Evolutionary conservation across 2,329 filamentous ascomycete species (phyloP).

Genomic region (Leptosphaerulina australis): DNA sequence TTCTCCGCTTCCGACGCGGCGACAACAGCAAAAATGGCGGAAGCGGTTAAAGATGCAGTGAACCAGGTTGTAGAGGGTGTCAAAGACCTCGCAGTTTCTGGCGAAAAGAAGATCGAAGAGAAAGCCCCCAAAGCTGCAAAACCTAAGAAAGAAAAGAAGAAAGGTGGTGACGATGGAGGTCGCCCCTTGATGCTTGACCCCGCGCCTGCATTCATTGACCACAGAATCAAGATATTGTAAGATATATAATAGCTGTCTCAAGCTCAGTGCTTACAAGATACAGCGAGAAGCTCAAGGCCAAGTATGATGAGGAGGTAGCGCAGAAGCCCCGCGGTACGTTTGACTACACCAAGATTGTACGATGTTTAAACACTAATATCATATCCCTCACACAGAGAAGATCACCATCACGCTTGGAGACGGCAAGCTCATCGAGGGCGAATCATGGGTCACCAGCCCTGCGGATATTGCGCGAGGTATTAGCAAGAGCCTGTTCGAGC

Average conservation of each 20-base stretch:
- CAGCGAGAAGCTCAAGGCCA: constrained; percentile 79
- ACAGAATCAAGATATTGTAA: constrained; percentile 79
- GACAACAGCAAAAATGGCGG: constrained; percentile 51
- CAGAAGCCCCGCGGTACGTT: constrained; percentile 64
- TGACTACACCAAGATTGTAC: not conserved
- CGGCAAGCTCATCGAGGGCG: constrained; percentile 73
- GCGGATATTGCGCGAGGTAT: constrained; percentile 77
- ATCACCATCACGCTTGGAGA: constrained; percentile 77
- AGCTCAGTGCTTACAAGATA: constrained; percentile 16
- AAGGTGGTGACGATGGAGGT: constrained; percentile 45
- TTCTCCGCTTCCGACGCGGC: constrained; percentile 30
- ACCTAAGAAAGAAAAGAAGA: constrained; percentile 50
- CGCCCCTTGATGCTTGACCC: constrained; percentile 56
- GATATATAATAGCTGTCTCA: not conserved
- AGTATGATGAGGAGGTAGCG: constrained; percentile 77
- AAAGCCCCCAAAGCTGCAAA: constrained; percentile 38
- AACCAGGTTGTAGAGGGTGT: constrained; percentile 61
- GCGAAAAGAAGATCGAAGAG: constrained; percentile 40
- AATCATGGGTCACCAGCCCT: constrained; percentile 90
- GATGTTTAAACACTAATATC: constrained; percentile 22
- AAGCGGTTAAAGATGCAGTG: constrained; percentile 57
- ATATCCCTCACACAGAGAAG: constrained; percentile 55
- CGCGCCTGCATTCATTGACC: constrained; percentile 77
- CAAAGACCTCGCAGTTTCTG: constrained; percentile 63
- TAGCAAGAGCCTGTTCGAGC: constrained; percentile 83